Evolutionary conservation across 75 land plant genomes (phyloP).

Genomic region (Azolla pinnata): DNA sequence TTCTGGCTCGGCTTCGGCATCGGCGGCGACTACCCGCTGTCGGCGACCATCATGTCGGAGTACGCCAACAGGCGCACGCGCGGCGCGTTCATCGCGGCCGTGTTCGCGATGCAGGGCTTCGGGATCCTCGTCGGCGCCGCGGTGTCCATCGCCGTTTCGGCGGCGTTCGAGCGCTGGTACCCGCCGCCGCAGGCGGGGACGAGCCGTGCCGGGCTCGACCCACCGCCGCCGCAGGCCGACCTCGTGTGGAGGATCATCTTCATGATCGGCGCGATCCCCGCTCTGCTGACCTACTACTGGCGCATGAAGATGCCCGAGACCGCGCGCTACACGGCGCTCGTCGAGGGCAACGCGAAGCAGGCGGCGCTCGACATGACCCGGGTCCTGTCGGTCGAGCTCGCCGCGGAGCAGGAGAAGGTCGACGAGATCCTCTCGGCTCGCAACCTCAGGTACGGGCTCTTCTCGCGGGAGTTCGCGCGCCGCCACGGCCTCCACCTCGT

Average conservation of each 20-base stretch:
- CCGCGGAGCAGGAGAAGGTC: conserved; percentile 19
- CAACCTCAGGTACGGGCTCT: conserved; percentile 13
- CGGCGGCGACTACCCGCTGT: conserved; percentile 23
- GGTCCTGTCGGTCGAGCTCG: conserved; percentile 13
- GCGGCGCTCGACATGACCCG: conserved; percentile 18
- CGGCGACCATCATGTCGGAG: conserved; percentile 27
- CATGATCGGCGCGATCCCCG: conserved; percentile 22
- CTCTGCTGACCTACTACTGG: conserved; percentile 35
- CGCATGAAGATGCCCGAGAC: conserved; percentile 31
- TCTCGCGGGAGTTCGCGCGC: conserved; percentile 15
- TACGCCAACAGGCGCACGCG: conserved; percentile 30
- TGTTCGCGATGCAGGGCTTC: conserved; percentile 33
- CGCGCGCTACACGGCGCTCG: conserved; percentile 22
- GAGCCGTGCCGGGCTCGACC: background rate
- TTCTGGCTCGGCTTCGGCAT: conserved; percentile 25
- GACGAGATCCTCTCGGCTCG: background rate
- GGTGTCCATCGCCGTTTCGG: conserved; percentile 15
- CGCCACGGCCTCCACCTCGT: conserved; percentile 22
- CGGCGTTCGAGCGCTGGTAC: conserved; percentile 3
- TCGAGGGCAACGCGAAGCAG: conserved; percentile 12
- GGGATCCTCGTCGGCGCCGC: conserved; percentile 29
- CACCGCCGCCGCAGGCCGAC: conserved; percentile 12
- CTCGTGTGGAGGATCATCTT: conserved; percentile 21
- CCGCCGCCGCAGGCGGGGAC: conserved; percentile 7
- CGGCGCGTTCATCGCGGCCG: conserved; percentile 31